These are phyloP conservation scores for Termitomyces bulborhizus DNA, from an alignment of 768 basidiomycete species.

Conservation along the genomic window DNA sequence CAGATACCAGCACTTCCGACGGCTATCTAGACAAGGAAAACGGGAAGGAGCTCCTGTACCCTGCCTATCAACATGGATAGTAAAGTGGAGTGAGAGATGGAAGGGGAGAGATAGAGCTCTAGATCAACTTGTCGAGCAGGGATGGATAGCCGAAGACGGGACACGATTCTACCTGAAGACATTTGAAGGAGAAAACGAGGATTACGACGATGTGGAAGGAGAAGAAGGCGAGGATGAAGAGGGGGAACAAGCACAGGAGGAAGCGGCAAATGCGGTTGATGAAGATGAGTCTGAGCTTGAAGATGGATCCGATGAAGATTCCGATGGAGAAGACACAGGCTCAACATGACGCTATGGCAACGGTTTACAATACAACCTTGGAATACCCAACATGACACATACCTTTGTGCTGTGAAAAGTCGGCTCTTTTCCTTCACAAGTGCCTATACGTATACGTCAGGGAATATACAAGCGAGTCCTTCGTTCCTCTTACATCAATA, in stretches of 20 bases:
- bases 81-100: slow-evolving; percentile 27
- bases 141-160: slow-evolving; percentile 21
- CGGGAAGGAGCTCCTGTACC: not conserved
- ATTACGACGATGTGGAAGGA: slow-evolving; percentile 16
- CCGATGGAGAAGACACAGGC: slow-evolving; percentile 4
- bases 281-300: slow-evolving; percentile 13
- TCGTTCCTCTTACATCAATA: not conserved
- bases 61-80: slow-evolving; percentile 19
- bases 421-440: not conserved
- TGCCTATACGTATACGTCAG: not conserved
- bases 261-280: slow-evolving; percentile 7
- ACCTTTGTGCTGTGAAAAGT: not conserved
- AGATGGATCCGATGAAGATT: slow-evolving; percentile 7
- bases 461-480: not conserved
- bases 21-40: not conserved
- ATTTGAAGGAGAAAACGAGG: slow-evolving; percentile 23
- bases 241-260: slow-evolving; percentile 20
- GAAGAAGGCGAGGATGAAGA: slow-evolving; percentile 11
- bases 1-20: slow-evolving; percentile 6
- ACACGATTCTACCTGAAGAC: slow-evolving; percentile 21
- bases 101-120: slow-evolving; percentile 29
- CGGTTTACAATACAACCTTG: not conserved
- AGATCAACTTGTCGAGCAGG: slow-evolving; percentile 30
- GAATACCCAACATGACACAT: not conserved
- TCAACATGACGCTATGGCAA: not conserved